Conservation (phyloP, 1,139 yeast genomes). For the Nakaseomyces sp. region DNA sequence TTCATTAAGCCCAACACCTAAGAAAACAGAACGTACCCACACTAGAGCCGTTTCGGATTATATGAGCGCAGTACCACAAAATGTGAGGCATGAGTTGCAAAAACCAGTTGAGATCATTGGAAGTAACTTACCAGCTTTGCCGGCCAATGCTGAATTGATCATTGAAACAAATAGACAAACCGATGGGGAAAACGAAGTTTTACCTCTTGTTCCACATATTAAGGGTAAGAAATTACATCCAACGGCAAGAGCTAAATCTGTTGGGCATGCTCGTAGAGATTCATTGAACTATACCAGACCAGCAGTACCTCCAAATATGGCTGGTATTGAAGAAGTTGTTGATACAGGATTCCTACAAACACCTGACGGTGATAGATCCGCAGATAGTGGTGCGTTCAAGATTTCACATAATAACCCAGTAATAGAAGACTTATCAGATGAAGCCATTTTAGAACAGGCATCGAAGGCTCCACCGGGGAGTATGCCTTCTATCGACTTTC, state of each 20-base stretch:
- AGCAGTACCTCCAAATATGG: conserved; percentile 31
- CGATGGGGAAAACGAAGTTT: conserved; percentile 11
- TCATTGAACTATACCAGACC: conserved; percentile 35
- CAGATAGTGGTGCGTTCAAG: conserved; percentile 19
- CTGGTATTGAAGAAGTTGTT: conserved; percentile 22
- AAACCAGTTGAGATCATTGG: neutral
- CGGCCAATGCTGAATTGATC: conserved; percentile 22
- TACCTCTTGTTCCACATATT: conserved; percentile 2
- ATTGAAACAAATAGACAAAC: conserved; percentile 10
- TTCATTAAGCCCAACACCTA: conserved; percentile 3
- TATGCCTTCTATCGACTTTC: conserved; percentile 90
- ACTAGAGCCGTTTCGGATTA: conserved; percentile 34
- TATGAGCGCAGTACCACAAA: conserved; percentile 19
- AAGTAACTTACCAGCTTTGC: conserved; percentile 22
- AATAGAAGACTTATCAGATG: conserved; percentile 41
- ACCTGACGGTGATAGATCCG: conserved; percentile 55
- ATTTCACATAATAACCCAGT: conserved; percentile 4
- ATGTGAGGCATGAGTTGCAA: neutral
- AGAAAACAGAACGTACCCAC: conserved; percentile 23
- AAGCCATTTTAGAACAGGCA: conserved; percentile 55
- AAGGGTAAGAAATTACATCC: conserved; percentile 48
- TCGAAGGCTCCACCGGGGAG: conserved; percentile 57
- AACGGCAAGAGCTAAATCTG: conserved; percentile 77
- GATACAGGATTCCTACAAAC: conserved; percentile 55
- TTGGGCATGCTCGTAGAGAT: conserved; percentile 66